Evolutionary conservation across 371 early-diverging fungal genomes (phyloP).

Genomic region (Chytridium lagenaria): DNA sequence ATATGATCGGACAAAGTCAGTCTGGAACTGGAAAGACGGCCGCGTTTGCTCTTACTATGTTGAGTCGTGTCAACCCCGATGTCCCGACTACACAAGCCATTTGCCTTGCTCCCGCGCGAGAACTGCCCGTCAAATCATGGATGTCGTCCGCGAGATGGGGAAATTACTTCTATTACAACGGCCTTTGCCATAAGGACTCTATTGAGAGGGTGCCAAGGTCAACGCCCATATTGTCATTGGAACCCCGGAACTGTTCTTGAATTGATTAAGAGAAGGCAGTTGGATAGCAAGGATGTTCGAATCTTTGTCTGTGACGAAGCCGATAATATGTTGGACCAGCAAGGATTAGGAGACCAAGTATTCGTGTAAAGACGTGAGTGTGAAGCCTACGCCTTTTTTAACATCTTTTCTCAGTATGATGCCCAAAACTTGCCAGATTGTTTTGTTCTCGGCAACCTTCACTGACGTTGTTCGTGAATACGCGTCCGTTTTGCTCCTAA

Average conservation of each 20-base stretch:
- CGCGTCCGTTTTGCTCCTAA: constrained; percentile 80
- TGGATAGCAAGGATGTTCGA: constrained; percentile 67
- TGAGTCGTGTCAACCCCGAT: constrained; percentile 59
- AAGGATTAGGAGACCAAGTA: constrained; percentile 84
- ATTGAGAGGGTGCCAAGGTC: constrained; percentile 58
- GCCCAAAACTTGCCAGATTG: constrained; percentile 75
- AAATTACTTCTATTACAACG: constrained; percentile 79
- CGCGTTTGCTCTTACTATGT: constrained; percentile 92
- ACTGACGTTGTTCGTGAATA: constrained; percentile 79
- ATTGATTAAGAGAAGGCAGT: constrained; percentile 64
- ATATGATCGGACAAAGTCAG: constrained; percentile 90
- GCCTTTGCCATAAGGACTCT: constrained; percentile 80
- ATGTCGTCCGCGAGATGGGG: constrained; percentile 89
- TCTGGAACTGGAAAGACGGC: constrained; percentile 98
- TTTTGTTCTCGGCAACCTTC: constrained; percentile 98
- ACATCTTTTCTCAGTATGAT: too few species aligned
- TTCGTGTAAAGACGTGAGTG: constrained; percentile 75
- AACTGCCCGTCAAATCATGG: constrained; percentile 94
- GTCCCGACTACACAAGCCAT: constrained; percentile 73
- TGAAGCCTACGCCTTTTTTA: too few species aligned
- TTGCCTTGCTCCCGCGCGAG: constrained; percentile 96
- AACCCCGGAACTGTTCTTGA: constrained; percentile 91
- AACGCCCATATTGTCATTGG: constrained; percentile 90
- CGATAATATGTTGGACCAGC: constrained; percentile 92
- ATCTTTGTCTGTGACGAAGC: constrained; percentile 94